A percentile compares a stretch with the other conserved stretches of the same genome.
phyloP scores from a whole-genome alignment of 306 rosid species.

The Vigna angularis region DNA sequence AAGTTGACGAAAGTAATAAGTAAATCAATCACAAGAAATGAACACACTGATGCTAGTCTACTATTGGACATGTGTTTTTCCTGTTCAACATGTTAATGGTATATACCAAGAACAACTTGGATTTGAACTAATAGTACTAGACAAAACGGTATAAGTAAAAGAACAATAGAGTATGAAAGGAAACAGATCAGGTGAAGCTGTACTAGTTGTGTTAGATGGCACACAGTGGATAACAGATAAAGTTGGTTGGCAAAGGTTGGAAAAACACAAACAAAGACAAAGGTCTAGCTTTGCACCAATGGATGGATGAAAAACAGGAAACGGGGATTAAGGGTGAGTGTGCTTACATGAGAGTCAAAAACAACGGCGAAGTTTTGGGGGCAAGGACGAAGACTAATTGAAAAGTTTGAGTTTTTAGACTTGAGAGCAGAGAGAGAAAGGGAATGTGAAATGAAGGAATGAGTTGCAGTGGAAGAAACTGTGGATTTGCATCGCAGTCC shows the following conservation, averaged over 20 bases:
- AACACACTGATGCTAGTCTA: background rate
- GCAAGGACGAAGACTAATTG: background rate
- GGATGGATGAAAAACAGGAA: background rate
- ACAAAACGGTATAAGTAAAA: background rate
- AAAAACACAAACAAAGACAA: background rate
- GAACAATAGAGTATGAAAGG: background rate
- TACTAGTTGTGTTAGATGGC: background rate
- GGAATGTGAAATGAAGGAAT: background rate
- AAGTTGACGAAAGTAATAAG: background rate
- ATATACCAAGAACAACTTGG: background rate
- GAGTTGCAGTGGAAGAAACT: background rate
- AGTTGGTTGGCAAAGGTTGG: conserved; percentile 22
- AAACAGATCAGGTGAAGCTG: conserved; percentile 12
- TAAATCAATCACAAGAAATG: background rate
- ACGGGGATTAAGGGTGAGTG: background rate
- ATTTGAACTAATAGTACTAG: background rate
- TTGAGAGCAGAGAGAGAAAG: background rate
- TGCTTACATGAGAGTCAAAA: conserved; percentile 7
- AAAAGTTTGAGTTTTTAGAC: background rate
- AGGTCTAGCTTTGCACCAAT: background rate
- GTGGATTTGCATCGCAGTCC: background rate
- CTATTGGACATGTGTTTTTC: background rate
- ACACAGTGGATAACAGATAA: conserved; percentile 20
- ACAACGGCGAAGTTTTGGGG: background rate
- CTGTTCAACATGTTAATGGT: background rate